A percentile compares a stretch with the other conserved stretches of the same genome.
Evolutionary conservation across 2,329 filamentous ascomycete genomes (phyloP).

Genomic region (Emericellopsis cladophorae): DNA sequence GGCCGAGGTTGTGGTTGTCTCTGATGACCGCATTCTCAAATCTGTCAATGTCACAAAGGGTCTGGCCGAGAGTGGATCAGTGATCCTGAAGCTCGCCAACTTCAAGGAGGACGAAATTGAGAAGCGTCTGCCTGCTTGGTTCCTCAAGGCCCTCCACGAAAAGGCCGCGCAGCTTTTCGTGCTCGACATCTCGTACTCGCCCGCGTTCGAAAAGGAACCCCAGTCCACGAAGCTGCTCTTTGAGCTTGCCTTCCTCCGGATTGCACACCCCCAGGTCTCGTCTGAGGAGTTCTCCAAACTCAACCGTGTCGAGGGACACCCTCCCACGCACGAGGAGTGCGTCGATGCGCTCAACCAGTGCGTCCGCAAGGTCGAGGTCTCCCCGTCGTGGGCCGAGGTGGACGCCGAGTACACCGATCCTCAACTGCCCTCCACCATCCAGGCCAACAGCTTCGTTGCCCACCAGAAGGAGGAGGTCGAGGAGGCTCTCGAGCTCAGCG

Average conservation of each 20-base stretch:
- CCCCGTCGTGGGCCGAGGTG: conserved; percentile 66
- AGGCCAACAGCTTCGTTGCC: conserved; percentile 67
- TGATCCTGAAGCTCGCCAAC: conserved; percentile 65
- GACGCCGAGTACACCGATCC: conserved; percentile 37
- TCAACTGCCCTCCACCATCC: conserved; percentile 50
- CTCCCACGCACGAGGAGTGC: conserved; percentile 36
- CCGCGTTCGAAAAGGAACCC: conserved; percentile 53
- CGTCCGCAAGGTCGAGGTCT: conserved; percentile 62
- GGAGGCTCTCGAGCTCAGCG: conserved; percentile 48
- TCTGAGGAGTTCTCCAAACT: conserved; percentile 54
- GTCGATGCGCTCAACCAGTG: conserved; percentile 56
- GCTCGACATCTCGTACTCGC: conserved; percentile 57
- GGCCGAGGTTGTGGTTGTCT: conserved; percentile 69
- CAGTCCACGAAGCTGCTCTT: conserved; percentile 55
- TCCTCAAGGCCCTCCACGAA: conserved; percentile 59
- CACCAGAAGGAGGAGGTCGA: conserved; percentile 70
- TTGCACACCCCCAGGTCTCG: conserved; percentile 56
- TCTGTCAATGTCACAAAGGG: conserved; percentile 62
- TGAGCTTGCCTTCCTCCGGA: conserved; percentile 72
- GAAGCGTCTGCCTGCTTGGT: conserved; percentile 62
- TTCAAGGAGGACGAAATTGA: conserved; percentile 83
- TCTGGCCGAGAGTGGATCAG: conserved; percentile 55
- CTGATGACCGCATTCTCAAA: conserved; percentile 66
- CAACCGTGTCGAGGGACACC: conserved; percentile 40
- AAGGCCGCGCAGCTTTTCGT: conserved; percentile 62